Percentiles rank a stretch among this genome's conserved stretches.
Evolutionary conservation across 1,284 basidiomycete species (phyloP).

Genomic region (Leccinum fuscescens): DNA sequence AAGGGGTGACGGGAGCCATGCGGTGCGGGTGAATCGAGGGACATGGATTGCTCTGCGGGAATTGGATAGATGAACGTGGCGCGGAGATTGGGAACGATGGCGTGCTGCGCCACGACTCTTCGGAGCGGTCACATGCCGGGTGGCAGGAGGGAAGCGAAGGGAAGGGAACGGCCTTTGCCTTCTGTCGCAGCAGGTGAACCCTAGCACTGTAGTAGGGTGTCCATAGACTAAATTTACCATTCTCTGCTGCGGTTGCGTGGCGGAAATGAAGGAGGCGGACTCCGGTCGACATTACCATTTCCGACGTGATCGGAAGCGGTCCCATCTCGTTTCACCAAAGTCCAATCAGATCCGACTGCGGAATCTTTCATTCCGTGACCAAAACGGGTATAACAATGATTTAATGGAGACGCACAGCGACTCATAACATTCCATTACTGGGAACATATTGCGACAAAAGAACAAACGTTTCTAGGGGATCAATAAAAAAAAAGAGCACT

Average conservation of each 20-base stretch:
- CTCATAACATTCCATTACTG: conserved; percentile 12
- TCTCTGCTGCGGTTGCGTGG: conserved; percentile 17
- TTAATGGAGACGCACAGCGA: background rate
- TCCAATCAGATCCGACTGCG: background rate
- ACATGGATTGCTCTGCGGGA: background rate
- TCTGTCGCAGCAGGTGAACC: background rate
- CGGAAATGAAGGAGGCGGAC: conserved; percentile 16
- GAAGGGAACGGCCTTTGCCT: background rate
- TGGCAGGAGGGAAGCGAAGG: background rate
- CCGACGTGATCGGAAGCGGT: conserved; percentile 9
- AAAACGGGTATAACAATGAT: background rate
- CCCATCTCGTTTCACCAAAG: background rate
- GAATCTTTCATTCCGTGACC: background rate
- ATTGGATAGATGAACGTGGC: conserved; percentile 4
- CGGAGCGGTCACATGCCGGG: background rate
- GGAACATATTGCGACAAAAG: background rate
- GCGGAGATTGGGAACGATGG: conserved; percentile 4
- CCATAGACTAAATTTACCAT: conserved; percentile 15
- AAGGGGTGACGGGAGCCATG: conserved; percentile 20
- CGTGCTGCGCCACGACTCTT: conserved; percentile 7
- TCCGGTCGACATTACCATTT: background rate
- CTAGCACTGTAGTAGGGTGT: background rate
- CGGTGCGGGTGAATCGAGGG: conserved; percentile 8
- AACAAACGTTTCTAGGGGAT: conserved; percentile 15
- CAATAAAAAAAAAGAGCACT: conserved; percentile 16